phyloP scores from a whole-genome alignment of 768 basidiomycete genomes.

The Coprinellus micaceus region DNA sequence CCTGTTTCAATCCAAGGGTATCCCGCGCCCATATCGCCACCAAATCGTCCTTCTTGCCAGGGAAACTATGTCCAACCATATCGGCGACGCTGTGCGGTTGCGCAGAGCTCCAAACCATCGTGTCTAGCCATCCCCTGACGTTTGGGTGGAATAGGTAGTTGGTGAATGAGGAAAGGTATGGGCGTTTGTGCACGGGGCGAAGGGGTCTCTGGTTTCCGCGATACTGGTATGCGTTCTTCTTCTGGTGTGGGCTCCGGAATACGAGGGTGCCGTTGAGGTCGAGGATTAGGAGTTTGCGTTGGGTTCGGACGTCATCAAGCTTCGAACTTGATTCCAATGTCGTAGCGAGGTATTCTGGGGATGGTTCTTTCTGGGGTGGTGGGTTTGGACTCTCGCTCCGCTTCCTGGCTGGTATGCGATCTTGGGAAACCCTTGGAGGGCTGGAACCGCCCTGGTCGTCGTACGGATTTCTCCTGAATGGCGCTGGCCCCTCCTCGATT shows the following conservation, averaged over 20 bases:
- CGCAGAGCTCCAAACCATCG: slow-evolving; percentile 88
- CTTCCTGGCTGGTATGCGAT: neutral
- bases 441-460: no score
- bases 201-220: slow-evolving; percentile 24
- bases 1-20: slow-evolving; percentile 59
- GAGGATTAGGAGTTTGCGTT: slow-evolving; percentile 66
- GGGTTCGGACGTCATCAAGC: slow-evolving; percentile 21
- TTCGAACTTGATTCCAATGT: slow-evolving; percentile 26
- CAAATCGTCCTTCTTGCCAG: slow-evolving; percentile 35
- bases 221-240: slow-evolving; percentile 22
- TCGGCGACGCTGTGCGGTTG: slow-evolving; percentile 74
- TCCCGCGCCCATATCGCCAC: slow-evolving; percentile 78
- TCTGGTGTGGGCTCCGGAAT: slow-evolving; percentile 45
- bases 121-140: slow-evolving; percentile 68
- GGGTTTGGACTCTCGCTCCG: slow-evolving; percentile 5
- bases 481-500: neutral
- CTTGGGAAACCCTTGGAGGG: no score
- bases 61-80: slow-evolving; percentile 69
- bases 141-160: slow-evolving; percentile 59
- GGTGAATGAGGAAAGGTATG: slow-evolving; percentile 61
- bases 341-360: slow-evolving; percentile 28
- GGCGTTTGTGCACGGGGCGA: slow-evolving; percentile 51
- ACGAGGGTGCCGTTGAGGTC: slow-evolving; percentile 77
- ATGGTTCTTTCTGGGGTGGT: slow-evolving; percentile 19
- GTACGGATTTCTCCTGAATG: no score